A percentile compares a stretch with the other conserved stretches of the same genome.
These are phyloP conservation scores for Osmanthus fragrans DNA, from an alignment of 257 asterid species.

Conservation along the genomic window DNA sequence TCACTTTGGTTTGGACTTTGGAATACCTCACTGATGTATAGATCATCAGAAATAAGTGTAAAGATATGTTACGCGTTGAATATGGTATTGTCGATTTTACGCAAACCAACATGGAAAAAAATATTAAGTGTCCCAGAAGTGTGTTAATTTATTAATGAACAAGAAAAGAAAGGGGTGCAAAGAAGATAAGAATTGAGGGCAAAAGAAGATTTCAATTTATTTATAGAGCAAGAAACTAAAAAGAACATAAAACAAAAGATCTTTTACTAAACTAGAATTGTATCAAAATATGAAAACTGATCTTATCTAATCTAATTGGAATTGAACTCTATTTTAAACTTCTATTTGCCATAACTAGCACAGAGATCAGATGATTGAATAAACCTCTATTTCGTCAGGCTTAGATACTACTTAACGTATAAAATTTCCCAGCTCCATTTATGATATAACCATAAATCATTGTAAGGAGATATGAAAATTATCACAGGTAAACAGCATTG, in stretches of 20 bases:
- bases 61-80: background rate
- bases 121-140: too few relatives aligned
- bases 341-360: background rate
- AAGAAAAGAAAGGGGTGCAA: too few relatives aligned
- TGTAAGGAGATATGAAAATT: background rate
- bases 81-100: background rate
- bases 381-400: background rate
- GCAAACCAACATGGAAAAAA: background rate
- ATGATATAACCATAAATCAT: background rate
- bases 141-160: too few relatives aligned
- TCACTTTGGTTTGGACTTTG: background rate
- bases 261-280: too few relatives aligned
- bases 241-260: too few relatives aligned
- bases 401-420: background rate
- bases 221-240: too few relatives aligned
- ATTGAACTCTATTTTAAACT: too few relatives aligned
- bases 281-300: too few relatives aligned
- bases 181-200: too few relatives aligned
- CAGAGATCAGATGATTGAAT: background rate
- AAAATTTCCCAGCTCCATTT: background rate
- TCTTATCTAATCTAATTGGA: too few relatives aligned
- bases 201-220: too few relatives aligned
- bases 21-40: background rate
- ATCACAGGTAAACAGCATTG: background rate
- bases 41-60: background rate